Conservation (phyloP, 1,139 yeast species). For the Taphrina deformans region DNA sequence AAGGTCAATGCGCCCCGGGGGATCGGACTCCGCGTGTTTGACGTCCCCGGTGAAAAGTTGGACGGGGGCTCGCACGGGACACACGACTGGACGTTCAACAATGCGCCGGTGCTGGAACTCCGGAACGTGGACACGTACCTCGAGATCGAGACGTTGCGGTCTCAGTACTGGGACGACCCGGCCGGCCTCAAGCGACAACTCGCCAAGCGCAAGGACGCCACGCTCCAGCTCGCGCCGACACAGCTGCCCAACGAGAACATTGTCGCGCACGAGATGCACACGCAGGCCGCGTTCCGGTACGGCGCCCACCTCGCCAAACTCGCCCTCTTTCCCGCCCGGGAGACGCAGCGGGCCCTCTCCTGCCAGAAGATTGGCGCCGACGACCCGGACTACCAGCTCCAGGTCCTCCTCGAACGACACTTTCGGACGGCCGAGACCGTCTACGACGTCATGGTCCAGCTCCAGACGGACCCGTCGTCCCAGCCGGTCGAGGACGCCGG, state of each 20-base stretch:
- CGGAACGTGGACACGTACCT: slow-evolving; percentile 17
- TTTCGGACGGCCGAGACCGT: background rate
- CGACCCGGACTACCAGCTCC: background rate
- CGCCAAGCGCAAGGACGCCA: slow-evolving; percentile 1
- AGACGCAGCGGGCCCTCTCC: background rate
- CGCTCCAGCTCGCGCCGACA: background rate
- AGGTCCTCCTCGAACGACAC: background rate
- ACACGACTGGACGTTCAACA: slow-evolving; percentile 13
- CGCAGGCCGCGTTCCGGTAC: slow-evolving; percentile 6
- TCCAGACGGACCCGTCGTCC: background rate
- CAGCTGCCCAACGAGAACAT: slow-evolving; percentile 13
- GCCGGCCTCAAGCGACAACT: background rate
- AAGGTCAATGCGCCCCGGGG: slow-evolving; percentile 14
- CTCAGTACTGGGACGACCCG: slow-evolving; percentile 9
- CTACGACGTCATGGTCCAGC: slow-evolving; percentile 7
- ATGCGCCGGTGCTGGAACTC: slow-evolving; percentile 12
- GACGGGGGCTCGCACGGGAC: background rate
- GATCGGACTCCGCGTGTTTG: slow-evolving; percentile 14
- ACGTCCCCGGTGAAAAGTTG: slow-evolving; percentile 8
- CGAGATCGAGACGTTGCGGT: slow-evolving; percentile 4
- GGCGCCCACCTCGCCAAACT: slow-evolving; percentile 13
- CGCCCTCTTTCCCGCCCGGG: slow-evolving; percentile 2
- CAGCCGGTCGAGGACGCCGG: slow-evolving; percentile 20
- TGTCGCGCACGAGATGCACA: slow-evolving; percentile 20
- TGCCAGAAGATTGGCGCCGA: background rate